Base-by-base conservation (phyloP, 352 stramenopile species). In the Globisporangium perplexum region DNA sequence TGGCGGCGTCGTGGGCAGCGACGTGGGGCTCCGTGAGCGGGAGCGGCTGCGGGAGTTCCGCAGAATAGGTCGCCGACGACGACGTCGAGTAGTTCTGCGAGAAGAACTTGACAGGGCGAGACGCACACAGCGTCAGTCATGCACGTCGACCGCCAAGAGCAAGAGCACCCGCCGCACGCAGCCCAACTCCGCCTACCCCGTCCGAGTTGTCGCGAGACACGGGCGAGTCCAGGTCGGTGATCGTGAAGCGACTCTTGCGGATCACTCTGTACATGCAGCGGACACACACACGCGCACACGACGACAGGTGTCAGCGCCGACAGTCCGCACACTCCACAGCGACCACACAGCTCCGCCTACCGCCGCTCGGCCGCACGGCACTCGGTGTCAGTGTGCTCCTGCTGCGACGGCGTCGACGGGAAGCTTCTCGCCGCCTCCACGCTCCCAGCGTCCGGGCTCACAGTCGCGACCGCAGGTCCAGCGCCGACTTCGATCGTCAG, bases 191-290 rank as follows among this genome's bases (percentile, higher is more conserved):
- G 36, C 20, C 23, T 69, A 87, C 79, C 48, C 84, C 74, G 47
- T 85, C 73, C 7, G 74, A 68, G 55, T 72, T 70, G 31, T 77
- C 75, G 35, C 67, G 68, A 4, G 73, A 81, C 14, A 69, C 72
- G 17, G 77, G 74, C 18, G 80, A 82, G 59, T 86, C 74, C 33
- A 90, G 63, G 55, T 92, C 81, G 43, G 88, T 92, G 65, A 92
- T 92, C 48, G 81, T 92, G 59, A 92, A 92, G n/a, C 81, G 78
- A 6, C 81, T 80, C 63, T 82, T 84, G 44, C 72, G 81, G 67
- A 86, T 87, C n/a, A 87, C 66, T 28, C 77, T 83, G 45, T 28
- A 4, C 24, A 17, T 7, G 14, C 10, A 42, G 36, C 15, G 6
- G 36, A 6, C 6, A 4, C 6, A 20, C 15, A 18, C 1, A 10